Evolutionary conservation across 2,329 filamentous ascomycete genomes (phyloP).

Genomic region (Xylariales sp.): DNA sequence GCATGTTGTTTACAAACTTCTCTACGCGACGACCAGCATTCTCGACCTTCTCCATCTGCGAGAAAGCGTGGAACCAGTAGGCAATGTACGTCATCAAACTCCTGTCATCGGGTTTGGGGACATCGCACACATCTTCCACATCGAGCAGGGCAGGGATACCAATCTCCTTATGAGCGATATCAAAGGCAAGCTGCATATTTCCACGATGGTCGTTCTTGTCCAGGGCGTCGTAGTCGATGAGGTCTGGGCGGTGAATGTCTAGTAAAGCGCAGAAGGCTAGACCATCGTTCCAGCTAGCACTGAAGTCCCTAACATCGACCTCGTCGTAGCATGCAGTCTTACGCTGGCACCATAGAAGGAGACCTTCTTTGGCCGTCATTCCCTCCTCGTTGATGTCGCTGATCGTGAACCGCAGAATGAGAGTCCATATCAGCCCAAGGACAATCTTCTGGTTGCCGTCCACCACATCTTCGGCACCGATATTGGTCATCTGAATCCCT

Average conservation of each 20-base stretch:
- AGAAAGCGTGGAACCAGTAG: conserved; percentile 99
- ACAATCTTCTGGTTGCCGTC: conserved; percentile 98
- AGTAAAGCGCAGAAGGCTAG: conserved; percentile 93
- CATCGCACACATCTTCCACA: conserved; percentile 96
- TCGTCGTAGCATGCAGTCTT: conserved; percentile 99
- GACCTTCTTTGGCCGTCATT: conserved; percentile 92
- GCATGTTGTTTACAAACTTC: conserved; percentile 99
- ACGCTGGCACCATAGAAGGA: conserved; percentile 94
- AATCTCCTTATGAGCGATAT: conserved; percentile 93
- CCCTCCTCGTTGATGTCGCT: conserved; percentile 98
- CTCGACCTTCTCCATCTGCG: conserved; percentile 97
- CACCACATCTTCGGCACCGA: conserved; percentile 96
- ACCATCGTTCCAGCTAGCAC: conserved; percentile 93
- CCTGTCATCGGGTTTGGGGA: conserved; percentile 90
- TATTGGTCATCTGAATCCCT: conserved; percentile 96
- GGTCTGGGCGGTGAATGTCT: conserved; percentile 93
- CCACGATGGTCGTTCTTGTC: conserved; percentile 92
- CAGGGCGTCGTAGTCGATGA: conserved; percentile 93
- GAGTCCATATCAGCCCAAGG: conserved; percentile 92
- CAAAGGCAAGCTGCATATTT: conserved; percentile 98
- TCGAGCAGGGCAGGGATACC: conserved; percentile 94
- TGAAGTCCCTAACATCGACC: conserved; percentile 93
- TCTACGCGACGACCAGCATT: conserved; percentile 94
- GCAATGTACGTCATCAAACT: conserved; percentile 99
- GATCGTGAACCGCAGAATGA: conserved; percentile 97